Conservation (phyloP, 148 eudicot species). For the Rheum nobile region DNA sequence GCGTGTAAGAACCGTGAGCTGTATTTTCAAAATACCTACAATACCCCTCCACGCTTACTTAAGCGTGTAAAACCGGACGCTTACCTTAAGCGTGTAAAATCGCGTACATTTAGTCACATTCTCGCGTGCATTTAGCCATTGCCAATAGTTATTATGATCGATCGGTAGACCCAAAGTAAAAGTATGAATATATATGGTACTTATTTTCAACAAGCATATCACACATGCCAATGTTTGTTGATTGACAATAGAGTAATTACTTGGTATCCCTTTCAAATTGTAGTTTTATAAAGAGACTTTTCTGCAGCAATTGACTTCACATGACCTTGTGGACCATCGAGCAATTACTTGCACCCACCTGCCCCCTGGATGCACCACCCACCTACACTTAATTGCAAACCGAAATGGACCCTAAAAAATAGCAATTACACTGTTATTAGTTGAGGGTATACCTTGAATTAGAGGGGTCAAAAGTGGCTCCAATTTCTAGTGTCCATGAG, state of each 20-base stretch:
- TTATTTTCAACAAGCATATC: not conserved
- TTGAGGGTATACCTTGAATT: not conserved
- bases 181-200: not conserved
- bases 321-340: not conserved
- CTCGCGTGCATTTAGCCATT: too few species aligned
- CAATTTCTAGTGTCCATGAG: too few species aligned
- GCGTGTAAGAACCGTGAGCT: too few species aligned
- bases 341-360: not conserved
- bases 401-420: not conserved
- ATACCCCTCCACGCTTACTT: too few species aligned
- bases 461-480: not conserved
- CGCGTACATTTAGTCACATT: too few species aligned
- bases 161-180: not conserved
- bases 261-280: not conserved
- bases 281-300: not conserved
- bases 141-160: not conserved
- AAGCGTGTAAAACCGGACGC: too few species aligned
- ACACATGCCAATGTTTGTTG: conserved; percentile 5
- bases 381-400: not conserved
- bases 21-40: too few species aligned
- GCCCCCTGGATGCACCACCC: not conserved
- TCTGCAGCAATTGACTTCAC: not conserved
- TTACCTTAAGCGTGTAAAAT: too few species aligned
- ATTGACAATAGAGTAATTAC: not conserved
- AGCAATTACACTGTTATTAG: not conserved